Conservation (phyloP, 2,329 filamentous ascomycete species). For the Lecanosticta acicola region DNA sequence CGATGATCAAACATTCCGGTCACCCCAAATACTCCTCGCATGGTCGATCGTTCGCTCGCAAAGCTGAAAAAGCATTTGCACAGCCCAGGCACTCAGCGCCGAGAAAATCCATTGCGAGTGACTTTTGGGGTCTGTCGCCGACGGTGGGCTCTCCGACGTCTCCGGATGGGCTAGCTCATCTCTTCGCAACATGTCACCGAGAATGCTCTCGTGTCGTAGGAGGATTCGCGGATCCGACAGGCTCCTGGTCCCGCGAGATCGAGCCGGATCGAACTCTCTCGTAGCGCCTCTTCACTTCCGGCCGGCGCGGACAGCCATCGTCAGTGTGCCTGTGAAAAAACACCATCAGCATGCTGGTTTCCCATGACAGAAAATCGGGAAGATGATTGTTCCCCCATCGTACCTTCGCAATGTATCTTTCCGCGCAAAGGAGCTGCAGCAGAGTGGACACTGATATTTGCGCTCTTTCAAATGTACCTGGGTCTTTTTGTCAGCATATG, state of each 20-base stretch:
- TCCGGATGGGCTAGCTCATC: no score
- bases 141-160: no score
- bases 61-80: neutral
- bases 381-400: slow-evolving; percentile 27
- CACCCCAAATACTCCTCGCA: no score
- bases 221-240: neutral
- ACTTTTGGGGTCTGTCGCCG: no score
- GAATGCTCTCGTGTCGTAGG: no score
- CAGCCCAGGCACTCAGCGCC: no score
- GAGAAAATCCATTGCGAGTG: no score
- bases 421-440: slow-evolving; percentile 65
- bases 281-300: slow-evolving; percentile 23
- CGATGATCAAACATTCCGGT: no score
- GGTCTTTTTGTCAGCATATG: slow-evolving; percentile 11
- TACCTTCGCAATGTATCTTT: slow-evolving; percentile 80
- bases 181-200: no score
- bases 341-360: neutral
- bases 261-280: slow-evolving; percentile 1
- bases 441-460: slow-evolving; percentile 65
- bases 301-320: slow-evolving; percentile 66
- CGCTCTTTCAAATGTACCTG: slow-evolving; percentile 69
- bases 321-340: slow-evolving; percentile 68
- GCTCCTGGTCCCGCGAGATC: neutral
- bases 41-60: neutral
- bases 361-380: neutral